phyloP scores from a whole-genome alignment of 371 early-diverging fungal species.

The Lichtheimia ornata region DNA sequence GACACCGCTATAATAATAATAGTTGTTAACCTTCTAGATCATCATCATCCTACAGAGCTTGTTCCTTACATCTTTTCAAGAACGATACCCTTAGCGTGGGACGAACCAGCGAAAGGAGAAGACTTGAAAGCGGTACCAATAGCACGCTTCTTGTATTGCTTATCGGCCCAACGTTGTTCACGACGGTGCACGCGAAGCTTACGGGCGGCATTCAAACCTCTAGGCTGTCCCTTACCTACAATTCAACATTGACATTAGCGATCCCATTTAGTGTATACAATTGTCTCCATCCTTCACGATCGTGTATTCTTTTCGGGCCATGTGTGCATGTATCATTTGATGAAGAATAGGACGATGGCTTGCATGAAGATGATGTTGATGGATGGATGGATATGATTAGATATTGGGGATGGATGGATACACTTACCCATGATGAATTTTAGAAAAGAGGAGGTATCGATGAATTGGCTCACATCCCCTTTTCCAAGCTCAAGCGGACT shows the following conservation, averaged over 20 bases:
- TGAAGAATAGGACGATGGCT: background rate
- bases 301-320: background rate
- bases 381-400: background rate
- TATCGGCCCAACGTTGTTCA: conserved; percentile 99
- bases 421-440: conserved; percentile 3
- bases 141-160: conserved; percentile 97
- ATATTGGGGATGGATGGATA: conserved; percentile 1
- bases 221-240: conserved; percentile 90
- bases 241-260: background rate
- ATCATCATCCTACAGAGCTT: too few species aligned
- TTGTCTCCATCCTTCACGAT: background rate
- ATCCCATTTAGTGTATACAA: background rate
- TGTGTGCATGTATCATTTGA: background rate
- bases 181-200: conserved; percentile 97
- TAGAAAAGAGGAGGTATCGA: background rate
- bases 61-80: conserved; percentile 96
- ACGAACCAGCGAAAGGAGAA: conserved; percentile 98
- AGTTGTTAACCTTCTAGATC: too few species aligned
- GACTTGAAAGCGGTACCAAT: conserved; percentile 98
- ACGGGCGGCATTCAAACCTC: conserved; percentile 99
- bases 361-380: background rate
- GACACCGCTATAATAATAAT: conserved; percentile 69
- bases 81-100: conserved; percentile 99
- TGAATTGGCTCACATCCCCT: too few species aligned
- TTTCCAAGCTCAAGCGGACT: too few species aligned